These are phyloP conservation scores for Fragaria iinumae DNA, from an alignment of 306 rosid genomes.

Conservation along the genomic window DNA sequence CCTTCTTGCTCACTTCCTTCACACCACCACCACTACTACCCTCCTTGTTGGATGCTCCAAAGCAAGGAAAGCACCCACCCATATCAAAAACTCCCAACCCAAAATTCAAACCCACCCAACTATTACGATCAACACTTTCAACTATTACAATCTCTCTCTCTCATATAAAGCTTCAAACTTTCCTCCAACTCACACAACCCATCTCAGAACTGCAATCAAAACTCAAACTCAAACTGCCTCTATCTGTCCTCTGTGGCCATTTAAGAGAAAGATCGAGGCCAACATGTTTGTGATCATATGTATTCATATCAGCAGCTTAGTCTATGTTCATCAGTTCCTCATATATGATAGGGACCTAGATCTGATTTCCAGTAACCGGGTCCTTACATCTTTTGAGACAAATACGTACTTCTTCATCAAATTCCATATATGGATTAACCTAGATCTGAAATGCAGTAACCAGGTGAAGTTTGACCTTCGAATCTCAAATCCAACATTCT, in stretches of 20 bases:
- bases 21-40: constrained; percentile 39
- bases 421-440: too few relatives aligned
- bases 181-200: constrained; percentile 26
- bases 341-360: too few relatives aligned
- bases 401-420: too few relatives aligned
- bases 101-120: constrained; percentile 44
- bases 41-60: constrained; percentile 80
- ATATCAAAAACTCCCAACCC: constrained; percentile 57
- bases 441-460: too few relatives aligned
- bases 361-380: too few relatives aligned
- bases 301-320: too few relatives aligned
- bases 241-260: constrained; percentile 37
- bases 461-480: too few relatives aligned
- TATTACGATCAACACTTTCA: too few relatives aligned
- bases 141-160: neutral
- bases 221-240: constrained; percentile 9
- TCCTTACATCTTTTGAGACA: too few relatives aligned
- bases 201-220: constrained; percentile 45
- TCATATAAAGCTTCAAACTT: constrained; percentile 18
- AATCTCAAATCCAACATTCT: too few relatives aligned
- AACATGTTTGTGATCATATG: too few relatives aligned
- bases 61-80: constrained; percentile 99
- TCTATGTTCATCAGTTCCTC: too few relatives aligned
- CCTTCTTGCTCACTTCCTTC: constrained; percentile 68
- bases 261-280: constrained; percentile 59